Evolutionary conservation across 805 yeast species (phyloP).

Genomic region (Torulaspora gathmanii): DNA sequence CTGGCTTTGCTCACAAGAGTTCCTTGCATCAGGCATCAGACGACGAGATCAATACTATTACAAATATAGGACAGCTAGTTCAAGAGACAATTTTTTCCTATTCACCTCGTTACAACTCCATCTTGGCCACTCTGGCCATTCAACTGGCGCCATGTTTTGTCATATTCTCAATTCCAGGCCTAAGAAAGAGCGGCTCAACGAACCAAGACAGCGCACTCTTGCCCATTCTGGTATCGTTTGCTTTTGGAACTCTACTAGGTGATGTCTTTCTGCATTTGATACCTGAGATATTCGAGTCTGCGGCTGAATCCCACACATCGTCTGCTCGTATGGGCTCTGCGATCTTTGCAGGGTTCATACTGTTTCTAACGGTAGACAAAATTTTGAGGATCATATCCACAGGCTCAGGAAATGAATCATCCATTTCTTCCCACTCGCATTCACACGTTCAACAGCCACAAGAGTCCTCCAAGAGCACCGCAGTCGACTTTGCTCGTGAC

Average conservation of each 20-base stretch:
- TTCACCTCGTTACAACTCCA: constrained; percentile 53
- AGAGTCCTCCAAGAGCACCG: constrained; percentile 9
- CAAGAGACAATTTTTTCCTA: constrained; percentile 19
- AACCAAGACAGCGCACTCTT: constrained; percentile 26
- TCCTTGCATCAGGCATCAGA: neutral
- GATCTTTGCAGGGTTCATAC: constrained; percentile 55
- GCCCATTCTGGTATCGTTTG: constrained; percentile 59
- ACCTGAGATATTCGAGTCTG: constrained; percentile 63
- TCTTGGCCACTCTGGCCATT: constrained; percentile 59
- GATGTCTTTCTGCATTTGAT: constrained; percentile 68
- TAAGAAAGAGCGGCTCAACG: constrained; percentile 5
- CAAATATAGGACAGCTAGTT: constrained; percentile 1
- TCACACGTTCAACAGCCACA: constrained; percentile 40
- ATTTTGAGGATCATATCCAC: constrained; percentile 42
- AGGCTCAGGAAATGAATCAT: constrained; percentile 15
- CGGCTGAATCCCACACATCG: constrained; percentile 38
- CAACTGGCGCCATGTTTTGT: constrained; percentile 61
- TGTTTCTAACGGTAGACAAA: constrained; percentile 62
- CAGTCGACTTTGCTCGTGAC: neutral
- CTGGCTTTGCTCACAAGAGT: constrained; percentile 4
- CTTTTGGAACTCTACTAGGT: constrained; percentile 71
- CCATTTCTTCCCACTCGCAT: constrained; percentile 38
- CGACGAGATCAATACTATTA: neutral
- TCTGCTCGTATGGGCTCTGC: constrained; percentile 42
- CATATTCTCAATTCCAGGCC: constrained; percentile 52